Conservation (phyloP, 2,329 filamentous ascomycete species). For the Colletotrichum endophyticum region DNA sequence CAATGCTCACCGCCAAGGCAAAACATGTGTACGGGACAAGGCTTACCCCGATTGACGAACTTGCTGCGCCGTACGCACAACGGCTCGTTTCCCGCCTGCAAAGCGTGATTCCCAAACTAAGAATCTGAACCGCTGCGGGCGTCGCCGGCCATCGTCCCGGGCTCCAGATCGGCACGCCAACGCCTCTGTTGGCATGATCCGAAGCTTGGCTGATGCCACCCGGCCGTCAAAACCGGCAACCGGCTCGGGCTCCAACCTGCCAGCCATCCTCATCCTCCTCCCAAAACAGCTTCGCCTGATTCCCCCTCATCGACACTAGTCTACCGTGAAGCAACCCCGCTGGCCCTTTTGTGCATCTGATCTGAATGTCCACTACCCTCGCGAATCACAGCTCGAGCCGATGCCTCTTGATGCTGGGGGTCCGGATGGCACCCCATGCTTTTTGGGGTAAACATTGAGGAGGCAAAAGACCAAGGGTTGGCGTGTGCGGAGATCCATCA, state of each 20-base stretch:
- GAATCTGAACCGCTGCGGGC: neutral
- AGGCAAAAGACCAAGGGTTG: neutral
- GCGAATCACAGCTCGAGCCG: neutral
- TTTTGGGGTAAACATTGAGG: neutral
- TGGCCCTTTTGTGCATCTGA: neutral
- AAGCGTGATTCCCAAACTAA: neutral
- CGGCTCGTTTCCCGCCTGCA: neutral
- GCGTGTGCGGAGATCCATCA: constrained; percentile 1
- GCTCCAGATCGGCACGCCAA: neutral
- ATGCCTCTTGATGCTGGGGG: neutral
- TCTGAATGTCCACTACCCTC: neutral
- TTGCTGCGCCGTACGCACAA: neutral
- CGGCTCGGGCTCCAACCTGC: neutral
- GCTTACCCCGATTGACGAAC: neutral
- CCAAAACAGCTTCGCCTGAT: neutral
- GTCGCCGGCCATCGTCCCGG: neutral
- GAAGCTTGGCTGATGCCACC: constrained; percentile 13
- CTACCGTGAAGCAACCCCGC: neutral
- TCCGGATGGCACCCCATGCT: neutral
- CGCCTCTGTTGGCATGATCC: neutral
- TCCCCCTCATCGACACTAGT: neutral
- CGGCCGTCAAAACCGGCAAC: neutral
- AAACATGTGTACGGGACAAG: fast-evolving
- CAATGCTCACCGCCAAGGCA: neutral
- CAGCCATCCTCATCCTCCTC: neutral